These are phyloP conservation scores for Clonostachys rhizophaga DNA, from an alignment of 2,329 filamentous ascomycete genomes.

Conservation along the genomic window DNA sequence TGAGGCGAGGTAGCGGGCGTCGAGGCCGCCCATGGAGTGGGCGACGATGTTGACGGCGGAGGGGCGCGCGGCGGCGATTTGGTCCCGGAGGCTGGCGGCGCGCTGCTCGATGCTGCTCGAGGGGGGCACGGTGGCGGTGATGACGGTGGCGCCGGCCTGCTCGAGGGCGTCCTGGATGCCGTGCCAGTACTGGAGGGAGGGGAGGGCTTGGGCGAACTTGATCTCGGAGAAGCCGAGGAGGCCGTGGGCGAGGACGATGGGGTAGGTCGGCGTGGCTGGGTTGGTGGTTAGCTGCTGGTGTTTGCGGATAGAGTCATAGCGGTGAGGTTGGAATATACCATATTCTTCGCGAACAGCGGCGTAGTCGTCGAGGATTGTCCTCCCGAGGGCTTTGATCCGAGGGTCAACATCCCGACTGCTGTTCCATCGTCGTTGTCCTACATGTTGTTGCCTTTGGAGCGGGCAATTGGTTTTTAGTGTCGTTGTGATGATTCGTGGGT, in stretches of 20 bases:
- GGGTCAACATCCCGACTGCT: neutral
- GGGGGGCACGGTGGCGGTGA: conserved; percentile 57
- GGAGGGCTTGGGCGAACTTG: conserved; percentile 42
- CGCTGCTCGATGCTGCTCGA: conserved; percentile 57
- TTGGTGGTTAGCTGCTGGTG: neutral
- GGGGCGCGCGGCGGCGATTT: conserved; percentile 38
- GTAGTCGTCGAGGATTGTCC: conserved; percentile 39
- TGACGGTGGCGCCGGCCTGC: conserved; percentile 48
- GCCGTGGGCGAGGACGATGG: conserved; percentile 62
- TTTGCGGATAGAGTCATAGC: no score
- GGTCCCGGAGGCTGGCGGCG: conserved; percentile 49
- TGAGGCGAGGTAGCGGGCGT: conserved; percentile 62
- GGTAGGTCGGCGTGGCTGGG: conserved; percentile 50
- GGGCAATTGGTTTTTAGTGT: neutral
- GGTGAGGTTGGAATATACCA: conserved; percentile 19
- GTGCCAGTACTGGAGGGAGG: conserved; percentile 59
- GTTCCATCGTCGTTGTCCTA: neutral
- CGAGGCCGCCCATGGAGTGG: conserved; percentile 65
- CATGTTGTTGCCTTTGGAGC: neutral
- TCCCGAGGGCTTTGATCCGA: conserved; percentile 31
- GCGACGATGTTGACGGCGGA: conserved; percentile 71
- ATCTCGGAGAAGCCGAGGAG: conserved; percentile 60
- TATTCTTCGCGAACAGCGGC: conserved; percentile 37
- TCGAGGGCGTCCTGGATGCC: conserved; percentile 55
- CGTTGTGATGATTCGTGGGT: neutral